Base-by-base conservation (phyloP, 768 basidiomycete genomes). In the Lactarius deliciosus region DNA sequence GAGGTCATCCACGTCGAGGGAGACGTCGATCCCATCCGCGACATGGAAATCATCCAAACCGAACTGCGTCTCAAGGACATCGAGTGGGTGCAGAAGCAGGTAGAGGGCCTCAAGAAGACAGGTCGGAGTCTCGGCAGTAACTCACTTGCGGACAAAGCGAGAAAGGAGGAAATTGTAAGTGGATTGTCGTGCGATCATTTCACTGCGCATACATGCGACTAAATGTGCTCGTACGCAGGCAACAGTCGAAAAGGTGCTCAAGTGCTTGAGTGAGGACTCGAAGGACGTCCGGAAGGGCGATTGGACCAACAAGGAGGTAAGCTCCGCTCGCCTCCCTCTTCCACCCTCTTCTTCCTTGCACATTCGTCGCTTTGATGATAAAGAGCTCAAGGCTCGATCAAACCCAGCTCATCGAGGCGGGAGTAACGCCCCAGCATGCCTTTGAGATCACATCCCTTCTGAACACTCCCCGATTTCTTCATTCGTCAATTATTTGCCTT, bases 1-100 rank as follows among this genome's bases (percentile, higher is more conserved):
- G 97, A 99, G 73, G 95, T 99, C 75, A 98, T 91, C 71, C 97
- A 99, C 77, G 96, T 98, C 69, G 97, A 98, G 79, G 97, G 97
- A 54, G 97, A 98, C 72, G 95, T 99, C 64, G 84, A 98, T 77
- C 97, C 97, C 13, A 69, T 91, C 45, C 90, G 97, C 66, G 97
- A 99, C 78, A 98, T 98, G 96, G 87, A 91, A 70, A 98, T 98
- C 73, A 99, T 99, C 74, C 88, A 89, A 71, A 96, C 87, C 9
- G 97, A 99, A 77, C 81, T 99, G 22, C 83, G 95, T 57, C 79
- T 99, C 53, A 99, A 99, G 80, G 97, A 99, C 77, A 96, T 96
- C 69, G 97, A 99, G 74, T 99, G 97, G 97, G 90, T 94, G 13
- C 92, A 98, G 79, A 98, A 98, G 79, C 79, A 87, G 53, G 76